A percentile compares a stretch with the other conserved stretches of the same genome.
phyloP scores from a whole-genome alignment of 1,284 basidiomycete genomes.

The Phylloboletellus chloephorus region DNA sequence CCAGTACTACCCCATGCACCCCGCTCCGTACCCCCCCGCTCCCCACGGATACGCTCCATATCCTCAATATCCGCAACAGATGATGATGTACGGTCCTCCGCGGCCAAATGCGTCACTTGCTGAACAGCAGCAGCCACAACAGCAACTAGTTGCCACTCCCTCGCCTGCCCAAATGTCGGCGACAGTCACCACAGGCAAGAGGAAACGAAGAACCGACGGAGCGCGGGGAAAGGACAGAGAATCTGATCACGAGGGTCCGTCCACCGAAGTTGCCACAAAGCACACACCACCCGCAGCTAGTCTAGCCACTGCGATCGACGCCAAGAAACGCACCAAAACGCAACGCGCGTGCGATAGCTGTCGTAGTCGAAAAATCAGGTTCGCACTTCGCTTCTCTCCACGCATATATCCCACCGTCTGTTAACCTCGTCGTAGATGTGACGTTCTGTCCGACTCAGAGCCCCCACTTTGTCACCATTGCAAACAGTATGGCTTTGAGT shows the following conservation, averaged over 20 bases:
- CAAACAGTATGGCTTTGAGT: conserved; percentile 86
- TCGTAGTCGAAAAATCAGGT: conserved; percentile 89
- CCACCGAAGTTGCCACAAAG: conserved; percentile 40
- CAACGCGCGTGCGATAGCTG: conserved; percentile 89
- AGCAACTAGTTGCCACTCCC: conserved; percentile 27
- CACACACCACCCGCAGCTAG: conserved; percentile 31
- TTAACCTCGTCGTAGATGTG: conserved; percentile 50
- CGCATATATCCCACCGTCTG: conserved; percentile 15
- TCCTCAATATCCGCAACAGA: conserved; percentile 54
- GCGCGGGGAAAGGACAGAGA: conserved; percentile 40
- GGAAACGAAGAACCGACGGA: conserved; percentile 57
- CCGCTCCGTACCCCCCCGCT: conserved; percentile 43
- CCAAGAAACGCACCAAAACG: conserved; percentile 86
- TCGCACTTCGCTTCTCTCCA: conserved; percentile 18
- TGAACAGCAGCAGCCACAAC: conserved; percentile 29
- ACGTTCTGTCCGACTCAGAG: conserved; percentile 67
- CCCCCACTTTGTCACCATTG: conserved; percentile 81
- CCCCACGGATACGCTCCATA: conserved; percentile 51
- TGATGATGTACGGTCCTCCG: conserved; percentile 60
- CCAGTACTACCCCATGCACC: conserved; percentile 58
- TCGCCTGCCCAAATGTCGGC: conserved; percentile 36
- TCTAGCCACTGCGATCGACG: conserved; percentile 39
- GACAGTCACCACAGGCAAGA: conserved; percentile 42
- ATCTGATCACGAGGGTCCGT: conserved; percentile 57
- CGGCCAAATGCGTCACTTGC: conserved; percentile 31